Evolutionary conservation across 83 land plant species (phyloP).

Genomic region (Larix sibirica): DNA sequence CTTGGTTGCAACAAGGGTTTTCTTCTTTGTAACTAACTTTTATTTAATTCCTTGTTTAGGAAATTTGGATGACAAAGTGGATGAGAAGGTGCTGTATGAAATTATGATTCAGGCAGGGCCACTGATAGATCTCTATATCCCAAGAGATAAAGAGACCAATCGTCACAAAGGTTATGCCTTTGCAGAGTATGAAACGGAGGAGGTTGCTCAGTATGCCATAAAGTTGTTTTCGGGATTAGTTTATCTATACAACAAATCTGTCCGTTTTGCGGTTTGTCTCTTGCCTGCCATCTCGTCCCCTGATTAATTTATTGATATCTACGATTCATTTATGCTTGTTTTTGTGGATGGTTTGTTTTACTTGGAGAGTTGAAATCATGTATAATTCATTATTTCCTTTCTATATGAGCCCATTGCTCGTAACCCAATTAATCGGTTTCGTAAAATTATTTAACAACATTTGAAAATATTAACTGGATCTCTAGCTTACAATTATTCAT

Average conservation of each 20-base stretch:
- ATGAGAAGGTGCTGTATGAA: constrained; percentile 84
- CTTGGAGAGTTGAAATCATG: no score
- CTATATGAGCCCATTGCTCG: no score
- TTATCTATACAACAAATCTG: constrained; percentile 57
- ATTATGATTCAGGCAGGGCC: constrained; percentile 95
- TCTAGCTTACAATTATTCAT: neutral
- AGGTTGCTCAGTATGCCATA: constrained; percentile 88
- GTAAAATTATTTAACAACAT: no score
- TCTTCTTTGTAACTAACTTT: no score
- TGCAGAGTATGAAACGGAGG: constrained; percentile 82
- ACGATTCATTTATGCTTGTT: no score
- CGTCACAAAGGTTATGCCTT: constrained; percentile 85
- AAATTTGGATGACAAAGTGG: constrained; percentile 93
- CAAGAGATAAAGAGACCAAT: constrained; percentile 84
- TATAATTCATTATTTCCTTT: no score
- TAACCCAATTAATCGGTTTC: no score
- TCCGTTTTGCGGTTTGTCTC: constrained; percentile 36
- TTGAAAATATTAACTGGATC: neutral
- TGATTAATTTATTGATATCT: no score
- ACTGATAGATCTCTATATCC: constrained; percentile 77
- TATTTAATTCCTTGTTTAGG: constrained; percentile 32
- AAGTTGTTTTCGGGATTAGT: constrained; percentile 86
- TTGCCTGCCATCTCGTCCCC: no score
- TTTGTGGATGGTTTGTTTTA: no score
- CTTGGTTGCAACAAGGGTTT: no score